Evolutionary conservation across 352 stramenopile genomes (phyloP).

Genomic region (Phytophthora multivora): DNA sequence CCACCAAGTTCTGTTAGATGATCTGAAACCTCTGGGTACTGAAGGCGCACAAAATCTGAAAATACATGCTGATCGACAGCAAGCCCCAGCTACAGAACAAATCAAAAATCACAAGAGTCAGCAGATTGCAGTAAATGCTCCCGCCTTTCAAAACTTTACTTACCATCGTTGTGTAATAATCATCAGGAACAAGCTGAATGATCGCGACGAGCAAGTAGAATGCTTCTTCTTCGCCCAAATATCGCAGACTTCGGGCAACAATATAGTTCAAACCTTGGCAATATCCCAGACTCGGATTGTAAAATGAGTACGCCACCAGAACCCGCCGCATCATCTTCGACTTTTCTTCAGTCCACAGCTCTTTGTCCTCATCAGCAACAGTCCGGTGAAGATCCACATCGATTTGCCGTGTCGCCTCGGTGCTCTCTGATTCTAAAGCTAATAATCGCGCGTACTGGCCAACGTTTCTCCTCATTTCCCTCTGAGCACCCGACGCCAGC

Average conservation of each 20-base stretch:
- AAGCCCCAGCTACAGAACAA: slow-evolving; percentile 60
- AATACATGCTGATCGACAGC: slow-evolving; percentile 91
- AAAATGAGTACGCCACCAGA: slow-evolving; percentile 84
- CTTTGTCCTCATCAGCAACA: slow-evolving; percentile 65
- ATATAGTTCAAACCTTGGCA: slow-evolving; percentile 92
- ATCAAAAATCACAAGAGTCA: neutral
- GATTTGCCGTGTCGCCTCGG: slow-evolving; percentile 81
- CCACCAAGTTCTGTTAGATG: slow-evolving; percentile 69
- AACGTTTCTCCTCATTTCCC: slow-evolving; percentile 65
- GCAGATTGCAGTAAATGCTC: too few relatives aligned
- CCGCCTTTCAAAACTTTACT: slow-evolving; percentile 1
- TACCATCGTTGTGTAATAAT: slow-evolving; percentile 91
- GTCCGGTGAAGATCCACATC: slow-evolving; percentile 86
- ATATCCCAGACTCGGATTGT: slow-evolving; percentile 84
- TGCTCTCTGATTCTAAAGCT: slow-evolving; percentile 56
- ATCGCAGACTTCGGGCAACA: slow-evolving; percentile 70
- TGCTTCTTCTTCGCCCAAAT: slow-evolving; percentile 70
- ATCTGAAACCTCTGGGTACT: slow-evolving; percentile 71
- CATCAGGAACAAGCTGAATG: slow-evolving; percentile 75
- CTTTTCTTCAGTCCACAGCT: slow-evolving; percentile 68
- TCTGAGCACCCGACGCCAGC: slow-evolving; percentile 68
- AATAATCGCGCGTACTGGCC: slow-evolving; percentile 64
- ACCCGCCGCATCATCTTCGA: slow-evolving; percentile 76
- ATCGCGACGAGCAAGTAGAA: slow-evolving; percentile 88
- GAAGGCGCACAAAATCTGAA: slow-evolving; percentile 79